Evolutionary conservation across 164 flowering plant genomes (phyloP), one percentile per base, ranked within the genome.

Genomic region (grape (Vitis vinifera)): DNA sequence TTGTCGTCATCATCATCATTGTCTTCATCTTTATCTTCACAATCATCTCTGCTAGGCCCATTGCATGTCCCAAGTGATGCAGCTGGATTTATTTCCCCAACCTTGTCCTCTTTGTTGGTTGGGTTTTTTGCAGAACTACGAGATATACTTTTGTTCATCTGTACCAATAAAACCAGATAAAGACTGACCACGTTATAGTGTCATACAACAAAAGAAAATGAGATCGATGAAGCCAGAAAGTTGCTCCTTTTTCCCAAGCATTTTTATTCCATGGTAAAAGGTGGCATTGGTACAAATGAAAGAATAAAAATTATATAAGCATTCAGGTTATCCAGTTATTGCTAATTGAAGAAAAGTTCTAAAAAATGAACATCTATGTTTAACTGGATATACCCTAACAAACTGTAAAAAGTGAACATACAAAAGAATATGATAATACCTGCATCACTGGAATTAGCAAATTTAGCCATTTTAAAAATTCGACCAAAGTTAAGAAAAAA

Each of bases 61-160:
- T 87, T 90, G 80, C 83, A 80, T 51, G 84, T 90, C 23, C 88
- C 88, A 37, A 89, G 78, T 55, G 96, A 79, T 76, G 78, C 69
- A 31, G 76, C 74, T 13, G 88, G 76, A 67, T 82, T 79, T 62
- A 83, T 59, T 2, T 85, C 95, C 55, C 87, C 92, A 58, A 65
- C 94, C 74, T 81, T 85, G 31, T 55, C 66, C 47, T 71, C 86
- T 59, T 74, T 77, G 49, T 62, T 55, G n/a, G 71, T 53, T 64
- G 65, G 63, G 15, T 50, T 37, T 71, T 73, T 67, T 4, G 19
- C 66, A 2, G 84, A 69, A 59, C 69, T 52, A 9, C 78, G 68
- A 27, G 89, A 62, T 76, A 82, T 87, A 47, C 78, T 87, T 78
- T 89, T 88, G 82, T 88, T 82, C 95, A 92, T 86, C 97, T 89